Conservation (phyloP, 805 yeast genomes). For the Phaffomyces antillensis region DNA sequence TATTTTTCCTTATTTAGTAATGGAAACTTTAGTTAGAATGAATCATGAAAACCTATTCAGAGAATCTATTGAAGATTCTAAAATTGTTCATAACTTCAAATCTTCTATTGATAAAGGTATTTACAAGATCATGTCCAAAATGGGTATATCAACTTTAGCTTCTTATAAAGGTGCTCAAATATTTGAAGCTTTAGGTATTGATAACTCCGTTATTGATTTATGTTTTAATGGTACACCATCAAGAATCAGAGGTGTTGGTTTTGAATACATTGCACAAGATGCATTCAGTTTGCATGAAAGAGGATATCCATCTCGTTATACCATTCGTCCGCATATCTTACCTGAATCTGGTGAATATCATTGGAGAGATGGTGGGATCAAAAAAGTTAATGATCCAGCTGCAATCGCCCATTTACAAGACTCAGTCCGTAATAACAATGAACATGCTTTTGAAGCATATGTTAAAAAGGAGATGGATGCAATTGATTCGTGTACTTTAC, state of each 20-base stretch:
- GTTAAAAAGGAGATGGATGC: constrained; percentile 88
- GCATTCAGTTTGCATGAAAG: constrained; percentile 90
- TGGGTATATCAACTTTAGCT: constrained; percentile 98
- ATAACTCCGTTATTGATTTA: constrained; percentile 88
- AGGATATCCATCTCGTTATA: constrained; percentile 76
- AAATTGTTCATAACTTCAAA: constrained; percentile 71
- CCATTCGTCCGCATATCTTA: constrained; percentile 59
- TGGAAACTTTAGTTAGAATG: constrained; percentile 83
- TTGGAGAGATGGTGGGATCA: constrained; percentile 98
- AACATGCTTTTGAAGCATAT: constrained; percentile 84
- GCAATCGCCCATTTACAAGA: constrained; percentile 95
- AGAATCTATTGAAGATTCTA: constrained; percentile 46
- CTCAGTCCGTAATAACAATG: constrained; percentile 96
- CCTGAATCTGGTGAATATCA: constrained; percentile 97
- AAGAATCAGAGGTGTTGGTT: constrained; percentile 90
- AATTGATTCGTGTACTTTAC: constrained; percentile 82
- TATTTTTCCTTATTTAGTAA: constrained; percentile 85
- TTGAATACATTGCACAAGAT: constrained; percentile 94
- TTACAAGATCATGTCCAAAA: constrained; percentile 95
- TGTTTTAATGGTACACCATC: constrained; percentile 98
- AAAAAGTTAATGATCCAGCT: constrained; percentile 89
- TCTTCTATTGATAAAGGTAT: constrained; percentile 86
- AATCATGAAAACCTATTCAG: constrained; percentile 70
- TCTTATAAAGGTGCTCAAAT: constrained; percentile 99
- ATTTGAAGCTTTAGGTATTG: constrained; percentile 94